Base-by-base conservation (phyloP, 768 basidiomycete species). In the Holtermannia corniformis region DNA sequence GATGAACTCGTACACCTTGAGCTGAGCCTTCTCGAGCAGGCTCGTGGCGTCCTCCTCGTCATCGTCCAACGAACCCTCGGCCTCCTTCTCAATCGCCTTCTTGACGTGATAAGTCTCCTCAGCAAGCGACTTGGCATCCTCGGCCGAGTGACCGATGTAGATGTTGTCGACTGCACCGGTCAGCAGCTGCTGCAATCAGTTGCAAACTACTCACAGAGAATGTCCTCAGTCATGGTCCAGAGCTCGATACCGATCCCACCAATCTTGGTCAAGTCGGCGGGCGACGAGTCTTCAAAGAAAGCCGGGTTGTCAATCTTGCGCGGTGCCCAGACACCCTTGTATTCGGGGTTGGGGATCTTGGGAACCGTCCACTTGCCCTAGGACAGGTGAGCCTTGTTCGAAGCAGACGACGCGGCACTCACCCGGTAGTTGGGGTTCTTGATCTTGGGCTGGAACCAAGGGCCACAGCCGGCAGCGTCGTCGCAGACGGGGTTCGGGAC, bases 211-310 rank as follows among this genome's bases (percentile, higher is more conserved):
- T 52, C 44, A 71, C 70, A 72, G 47, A 71, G 58, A 42, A 72
- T 69, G 43, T 69, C 71, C 59, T 75, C 73, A 20, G 92, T 93
- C 95, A 97, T 99, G 44, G 93, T 93, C 95, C 95, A 99, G 63
- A 97, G 82, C 75, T 99, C 95, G 61, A 97, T 92, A 67, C 92
- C 92, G 57, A 95, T 81, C 75, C 90, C 91, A 61, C 88, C 87
- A 68, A 99, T 93, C 74, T 87, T 87, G 64, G 81, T 77, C 47
- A 99, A 72, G 78, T 89, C 84, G 61, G 88, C 79, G 4, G 91
- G 91, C 51, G 76, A 80, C 50, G 76, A 71, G 71, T 97, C 95
- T 75, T 93, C 87, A 73, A 86, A 99, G 80, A 78, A 95, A 67
- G 76, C 76, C 12, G 92, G 87, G 81, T 96, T 96, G 68, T 82